These are phyloP conservation scores for Neopestalotiopsis sp. DNA, from an alignment of 2,329 filamentous ascomycete genomes.

Conservation along the genomic window DNA sequence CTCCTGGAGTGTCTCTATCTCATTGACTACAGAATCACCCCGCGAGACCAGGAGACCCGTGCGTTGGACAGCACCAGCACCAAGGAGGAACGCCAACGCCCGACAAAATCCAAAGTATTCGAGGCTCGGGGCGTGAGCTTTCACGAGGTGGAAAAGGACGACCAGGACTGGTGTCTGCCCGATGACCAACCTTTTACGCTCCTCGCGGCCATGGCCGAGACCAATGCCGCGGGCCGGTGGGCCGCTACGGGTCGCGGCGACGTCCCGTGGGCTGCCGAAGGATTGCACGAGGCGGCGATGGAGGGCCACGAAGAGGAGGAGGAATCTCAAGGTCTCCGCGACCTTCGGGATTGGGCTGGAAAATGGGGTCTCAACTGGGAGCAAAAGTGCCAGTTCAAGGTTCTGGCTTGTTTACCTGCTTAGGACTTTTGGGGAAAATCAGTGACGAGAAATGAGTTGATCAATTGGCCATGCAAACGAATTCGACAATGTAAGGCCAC, in stretches of 20 bases:
- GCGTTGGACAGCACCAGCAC: neutral
- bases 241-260: neutral
- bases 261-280: too few relatives aligned
- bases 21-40: slow-evolving; percentile 14
- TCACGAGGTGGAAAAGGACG: slow-evolving; percentile 2
- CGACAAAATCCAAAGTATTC: neutral
- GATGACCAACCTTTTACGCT: slow-evolving; percentile 4
- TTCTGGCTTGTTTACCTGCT: slow-evolving; percentile 5
- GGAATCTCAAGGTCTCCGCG: neutral
- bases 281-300: neutral
- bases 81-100: neutral
- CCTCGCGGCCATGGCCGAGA: neutral
- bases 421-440: neutral
- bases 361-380: slow-evolving; percentile 1
- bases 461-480: too few relatives aligned
- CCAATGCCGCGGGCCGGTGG: neutral
- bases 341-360: neutral
- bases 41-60: neutral
- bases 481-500: too few relatives aligned
- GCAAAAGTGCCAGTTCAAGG: slow-evolving; percentile 10
- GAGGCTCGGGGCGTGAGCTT: slow-evolving; percentile 7
- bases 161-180: neutral
- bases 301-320: neutral
- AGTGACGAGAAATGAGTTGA: too few relatives aligned
- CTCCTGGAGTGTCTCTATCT: slow-evolving; percentile 13